Conservation (phyloP, 169 alveolate genomes). For the Theileria equi region DNA sequence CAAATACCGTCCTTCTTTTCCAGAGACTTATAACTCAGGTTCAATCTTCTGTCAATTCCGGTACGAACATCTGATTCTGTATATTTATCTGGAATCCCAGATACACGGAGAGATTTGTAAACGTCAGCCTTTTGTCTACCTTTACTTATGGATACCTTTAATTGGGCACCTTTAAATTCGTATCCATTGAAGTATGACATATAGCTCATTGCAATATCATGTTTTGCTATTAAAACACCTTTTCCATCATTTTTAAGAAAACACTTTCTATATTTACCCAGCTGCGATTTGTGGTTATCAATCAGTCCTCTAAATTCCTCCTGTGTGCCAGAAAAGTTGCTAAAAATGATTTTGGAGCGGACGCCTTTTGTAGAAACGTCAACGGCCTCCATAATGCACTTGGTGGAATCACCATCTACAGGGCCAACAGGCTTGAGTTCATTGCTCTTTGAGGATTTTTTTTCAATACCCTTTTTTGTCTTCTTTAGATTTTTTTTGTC, state of each 20-base stretch:
- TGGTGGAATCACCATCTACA: too few species aligned
- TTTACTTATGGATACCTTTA: conserved; percentile 17
- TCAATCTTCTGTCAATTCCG: conserved; percentile 16
- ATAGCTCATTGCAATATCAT: conserved; percentile 18
- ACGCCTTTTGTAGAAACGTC: too few species aligned
- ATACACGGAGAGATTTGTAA: conserved; percentile 28
- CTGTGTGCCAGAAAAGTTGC: conserved; percentile 17
- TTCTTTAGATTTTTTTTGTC: not conserved
- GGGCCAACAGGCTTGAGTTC: too few species aligned
- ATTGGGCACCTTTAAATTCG: conserved; percentile 9
- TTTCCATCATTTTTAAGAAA: conserved; percentile 9
- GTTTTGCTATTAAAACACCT: conserved; percentile 23
- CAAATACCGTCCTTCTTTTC: conserved; percentile 22
- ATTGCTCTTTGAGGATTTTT: not conserved
- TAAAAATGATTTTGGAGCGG: conserved; percentile 20
- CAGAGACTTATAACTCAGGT: conserved; percentile 21
- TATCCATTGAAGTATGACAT: conserved; percentile 24
- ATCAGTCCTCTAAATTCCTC: conserved; percentile 39
- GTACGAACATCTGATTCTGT: conserved; percentile 4
- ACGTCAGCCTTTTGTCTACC: conserved; percentile 3
- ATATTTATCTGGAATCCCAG: conserved; percentile 18
- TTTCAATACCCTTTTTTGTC: not conserved
- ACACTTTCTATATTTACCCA: conserved; percentile 34
- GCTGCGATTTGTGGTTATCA: conserved; percentile 8
- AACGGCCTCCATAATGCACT: too few species aligned